A percentile compares a stretch with the other conserved stretches of the same genome.
phyloP scores from a whole-genome alignment of 2,329 filamentous ascomycete genomes.

The Colletotrichum sp. region DNA sequence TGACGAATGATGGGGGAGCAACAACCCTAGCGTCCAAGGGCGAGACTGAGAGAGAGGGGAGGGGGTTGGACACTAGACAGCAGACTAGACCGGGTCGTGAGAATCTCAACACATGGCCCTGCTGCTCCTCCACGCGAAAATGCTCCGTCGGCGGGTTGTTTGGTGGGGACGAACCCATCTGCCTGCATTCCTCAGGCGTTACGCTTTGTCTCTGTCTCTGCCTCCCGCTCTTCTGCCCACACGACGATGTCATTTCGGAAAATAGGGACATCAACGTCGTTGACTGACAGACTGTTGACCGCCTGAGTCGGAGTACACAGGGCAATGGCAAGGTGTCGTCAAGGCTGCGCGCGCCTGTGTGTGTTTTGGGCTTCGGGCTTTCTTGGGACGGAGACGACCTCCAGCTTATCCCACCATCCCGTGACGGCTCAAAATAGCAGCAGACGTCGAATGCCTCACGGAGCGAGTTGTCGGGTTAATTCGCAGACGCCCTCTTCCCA shows the following conservation, averaged over 20 bases:
- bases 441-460: neutral
- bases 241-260: conserved; percentile 1
- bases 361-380: neutral
- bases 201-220: conserved; percentile 2
- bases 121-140: conserved; percentile 6
- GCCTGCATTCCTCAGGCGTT: conserved; percentile 16
- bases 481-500: neutral
- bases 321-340: neutral
- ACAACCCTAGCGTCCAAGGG: neutral
- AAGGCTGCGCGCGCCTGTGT: neutral
- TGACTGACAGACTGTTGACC: neutral
- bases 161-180: conserved; percentile 8
- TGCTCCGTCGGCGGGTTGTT: conserved; percentile 14
- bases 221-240: neutral
- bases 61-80: neutral
- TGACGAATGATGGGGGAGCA: conserved; percentile 4
- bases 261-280: neutral
- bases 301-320: neutral
- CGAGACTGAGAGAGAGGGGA: neutral
- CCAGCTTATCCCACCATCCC: neutral
- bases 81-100: neutral
- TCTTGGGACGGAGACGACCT: neutral
- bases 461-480: neutral
- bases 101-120: neutral
- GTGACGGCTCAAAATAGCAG: conserved; percentile 14